These are phyloP conservation scores for Colletotrichum acutatum DNA, from an alignment of 2,329 filamentous ascomycete species.

Conservation along the genomic window DNA sequence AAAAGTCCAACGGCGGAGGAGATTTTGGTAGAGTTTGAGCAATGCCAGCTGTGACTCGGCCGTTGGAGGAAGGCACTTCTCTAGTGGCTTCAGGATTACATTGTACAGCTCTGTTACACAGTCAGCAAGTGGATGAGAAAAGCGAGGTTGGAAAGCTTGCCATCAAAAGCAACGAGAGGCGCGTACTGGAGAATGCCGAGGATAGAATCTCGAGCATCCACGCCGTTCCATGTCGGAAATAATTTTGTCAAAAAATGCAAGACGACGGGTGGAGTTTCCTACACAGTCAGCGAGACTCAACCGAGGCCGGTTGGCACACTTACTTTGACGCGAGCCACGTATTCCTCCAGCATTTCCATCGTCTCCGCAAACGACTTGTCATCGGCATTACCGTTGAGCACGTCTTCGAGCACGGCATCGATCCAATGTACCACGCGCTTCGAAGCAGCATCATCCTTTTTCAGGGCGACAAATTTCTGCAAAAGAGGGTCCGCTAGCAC, in stretches of 20 bases:
- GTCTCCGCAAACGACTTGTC: slow-evolving; percentile 63
- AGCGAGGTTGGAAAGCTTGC: slow-evolving; percentile 48
- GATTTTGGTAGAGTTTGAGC: slow-evolving; percentile 72
- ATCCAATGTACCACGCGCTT: slow-evolving; percentile 70
- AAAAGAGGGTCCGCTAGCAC: slow-evolving; percentile 80
- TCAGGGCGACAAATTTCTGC: slow-evolving; percentile 79
- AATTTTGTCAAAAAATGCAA: slow-evolving; percentile 63
- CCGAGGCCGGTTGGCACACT: slow-evolving; percentile 25
- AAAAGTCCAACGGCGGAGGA: slow-evolving; percentile 71
- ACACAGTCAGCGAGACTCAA: slow-evolving; percentile 12
- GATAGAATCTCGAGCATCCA: slow-evolving; percentile 61
- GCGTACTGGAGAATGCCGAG: slow-evolving; percentile 68
- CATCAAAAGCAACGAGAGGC: slow-evolving; percentile 66
- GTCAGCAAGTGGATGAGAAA: slow-evolving; percentile 37
- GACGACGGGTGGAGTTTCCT: slow-evolving; percentile 53
- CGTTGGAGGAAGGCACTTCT: slow-evolving; percentile 45
- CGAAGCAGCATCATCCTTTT: slow-evolving; percentile 63
- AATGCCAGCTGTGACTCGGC: slow-evolving; percentile 67
- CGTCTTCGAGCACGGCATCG: slow-evolving; percentile 64
- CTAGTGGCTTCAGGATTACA: slow-evolving; percentile 62
- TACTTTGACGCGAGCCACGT: slow-evolving; percentile 68
- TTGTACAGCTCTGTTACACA: slow-evolving; percentile 58
- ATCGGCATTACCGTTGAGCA: slow-evolving; percentile 62
- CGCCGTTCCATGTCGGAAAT: slow-evolving; percentile 71
- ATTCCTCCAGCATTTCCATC: slow-evolving; percentile 65